Base-by-base conservation (phyloP, 192 early-diverging fungal species). In the Lunasporangiospora selenospora region DNA sequence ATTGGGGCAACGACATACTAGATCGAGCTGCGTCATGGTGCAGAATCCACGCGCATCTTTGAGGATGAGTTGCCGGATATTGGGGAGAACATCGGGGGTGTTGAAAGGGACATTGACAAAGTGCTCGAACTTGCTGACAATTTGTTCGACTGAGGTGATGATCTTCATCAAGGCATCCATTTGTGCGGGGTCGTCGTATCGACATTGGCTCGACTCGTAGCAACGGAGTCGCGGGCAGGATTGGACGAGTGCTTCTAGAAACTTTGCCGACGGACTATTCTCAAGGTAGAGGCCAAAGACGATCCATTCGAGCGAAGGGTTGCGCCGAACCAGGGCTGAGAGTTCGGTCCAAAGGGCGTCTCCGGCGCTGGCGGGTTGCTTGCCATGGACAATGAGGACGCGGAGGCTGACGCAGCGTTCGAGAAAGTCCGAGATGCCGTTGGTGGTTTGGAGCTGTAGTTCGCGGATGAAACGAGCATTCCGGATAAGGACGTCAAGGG, bases 151-250 rank as follows among this genome's bases (percentile, higher is more conserved):
- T 3, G 18, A 27, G 2, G 16, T 42, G 1, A 71, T 24, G 39
- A 51, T 42, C 18, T 44, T 36, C 24, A 71, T 27, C 57, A 71
- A 7, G 0, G 67, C 59, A 3, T 71, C 59, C 27, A 62, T 57
- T 23, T 71, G 67, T 0, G 23, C 67, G 2, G 36, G 47, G 24
- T 53, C n/a, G 10, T 62, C 53, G 27, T 71, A 71, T 6, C 37
- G 54, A 29, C 53, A 50, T 32, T 46, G 53, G 15, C 67, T 71
- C 13, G 67, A 71, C 21, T 71, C 67, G 47, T 57, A 71, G 11
- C 67, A 46, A 3, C 32, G 53, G 19, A 71, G 23, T 19, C 45
- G 62, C 10, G 67, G 67, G 27, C 67, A 71, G 6, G 59, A 58
- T 11, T 48, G 39, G 16, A 41, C 23, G 16, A 71, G 4, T 0